These are phyloP conservation scores for Scedosporium apiospermum DNA, from an alignment of 2,329 filamentous ascomycete genomes.

Conservation along the genomic window DNA sequence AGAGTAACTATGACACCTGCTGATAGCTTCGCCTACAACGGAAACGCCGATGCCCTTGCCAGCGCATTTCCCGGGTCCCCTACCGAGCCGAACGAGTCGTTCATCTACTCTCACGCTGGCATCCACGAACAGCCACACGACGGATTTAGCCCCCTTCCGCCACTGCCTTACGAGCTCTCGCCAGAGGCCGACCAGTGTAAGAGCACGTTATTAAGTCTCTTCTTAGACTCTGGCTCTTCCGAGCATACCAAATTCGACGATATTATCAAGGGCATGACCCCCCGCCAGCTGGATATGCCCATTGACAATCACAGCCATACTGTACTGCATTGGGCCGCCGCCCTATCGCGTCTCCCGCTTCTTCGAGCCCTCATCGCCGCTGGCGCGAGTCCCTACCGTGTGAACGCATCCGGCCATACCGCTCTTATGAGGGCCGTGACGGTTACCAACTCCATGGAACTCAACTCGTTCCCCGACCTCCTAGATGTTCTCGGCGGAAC, in stretches of 20 bases:
- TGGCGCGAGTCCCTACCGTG: slow-evolving; percentile 78
- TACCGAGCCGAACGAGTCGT: slow-evolving; percentile 73
- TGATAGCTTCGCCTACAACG: slow-evolving; percentile 43
- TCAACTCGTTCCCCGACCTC: slow-evolving; percentile 80
- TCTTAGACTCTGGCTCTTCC: slow-evolving; percentile 61
- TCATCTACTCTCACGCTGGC: slow-evolving; percentile 51
- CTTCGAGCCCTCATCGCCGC: slow-evolving; percentile 71
- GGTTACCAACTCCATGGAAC: slow-evolving; percentile 90
- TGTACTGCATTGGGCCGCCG: slow-evolving; percentile 92
- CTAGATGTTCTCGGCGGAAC: slow-evolving; percentile 82
- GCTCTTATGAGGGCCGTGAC: slow-evolving; percentile 86
- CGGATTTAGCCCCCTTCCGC: slow-evolving; percentile 50
- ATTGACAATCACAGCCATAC: slow-evolving; percentile 86
- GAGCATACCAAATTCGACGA: slow-evolving; percentile 63
- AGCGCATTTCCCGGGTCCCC: slow-evolving; percentile 57
- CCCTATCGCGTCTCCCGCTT: slow-evolving; percentile 75
- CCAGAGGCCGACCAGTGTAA: slow-evolving; percentile 71
- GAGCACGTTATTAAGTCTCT: slow-evolving; percentile 70
- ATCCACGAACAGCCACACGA: slow-evolving; percentile 36
- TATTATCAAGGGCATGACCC: slow-evolving; percentile 64
- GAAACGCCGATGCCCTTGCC: slow-evolving; percentile 34
- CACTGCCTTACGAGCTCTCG: slow-evolving; percentile 51
- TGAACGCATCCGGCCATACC: slow-evolving; percentile 85
- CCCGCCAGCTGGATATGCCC: slow-evolving; percentile 80
- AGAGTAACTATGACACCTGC: slow-evolving; percentile 45